A percentile compares a stretch with the other conserved stretches of the same genome.
Evolutionary conservation across 176 grass and related monocot species (phyloP).

Genomic region (Triticum timopheevii): DNA sequence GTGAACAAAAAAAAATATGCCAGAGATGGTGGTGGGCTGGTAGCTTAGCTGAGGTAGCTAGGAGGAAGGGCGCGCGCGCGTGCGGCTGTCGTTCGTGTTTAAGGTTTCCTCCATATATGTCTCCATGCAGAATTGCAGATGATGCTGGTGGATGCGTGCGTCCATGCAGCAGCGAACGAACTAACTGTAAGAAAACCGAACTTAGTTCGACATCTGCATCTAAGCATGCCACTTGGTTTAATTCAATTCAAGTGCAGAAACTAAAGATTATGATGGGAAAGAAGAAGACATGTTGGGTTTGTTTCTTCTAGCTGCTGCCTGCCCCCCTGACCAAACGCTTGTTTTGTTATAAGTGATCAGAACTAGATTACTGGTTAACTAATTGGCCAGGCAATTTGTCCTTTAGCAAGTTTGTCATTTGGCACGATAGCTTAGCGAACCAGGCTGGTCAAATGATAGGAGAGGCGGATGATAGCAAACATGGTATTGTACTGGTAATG

Average conservation of each 20-base stretch:
- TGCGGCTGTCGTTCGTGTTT: conserved; percentile 23
- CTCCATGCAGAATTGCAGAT: not conserved
- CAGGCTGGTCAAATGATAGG: conserved; percentile 40
- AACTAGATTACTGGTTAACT: not conserved
- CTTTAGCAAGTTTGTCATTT: conserved; percentile 12
- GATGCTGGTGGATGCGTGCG: not conserved
- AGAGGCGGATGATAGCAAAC: not conserved
- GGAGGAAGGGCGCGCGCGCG: conserved; percentile 3
- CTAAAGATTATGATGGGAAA: not conserved
- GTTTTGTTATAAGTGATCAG: conserved; percentile 31
- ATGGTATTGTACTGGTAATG: not conserved
- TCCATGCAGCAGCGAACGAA: not conserved
- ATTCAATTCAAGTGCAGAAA: not conserved
- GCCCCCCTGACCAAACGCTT: not conserved
- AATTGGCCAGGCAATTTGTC: not conserved
- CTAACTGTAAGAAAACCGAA: not conserved
- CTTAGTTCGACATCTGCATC: not conserved
- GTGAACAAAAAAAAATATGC: not conserved
- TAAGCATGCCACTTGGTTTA: not conserved
- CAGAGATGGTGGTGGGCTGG: not conserved
- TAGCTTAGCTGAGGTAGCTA: not conserved
- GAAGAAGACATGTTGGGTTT: not conserved
- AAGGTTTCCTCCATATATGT: conserved; percentile 28
- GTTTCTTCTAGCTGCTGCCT: conserved; percentile 31
- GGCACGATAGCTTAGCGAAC: conserved; percentile 4